phyloP scores from a whole-genome alignment of 1,284 basidiomycete species.

The Tylopilus sp. region DNA sequence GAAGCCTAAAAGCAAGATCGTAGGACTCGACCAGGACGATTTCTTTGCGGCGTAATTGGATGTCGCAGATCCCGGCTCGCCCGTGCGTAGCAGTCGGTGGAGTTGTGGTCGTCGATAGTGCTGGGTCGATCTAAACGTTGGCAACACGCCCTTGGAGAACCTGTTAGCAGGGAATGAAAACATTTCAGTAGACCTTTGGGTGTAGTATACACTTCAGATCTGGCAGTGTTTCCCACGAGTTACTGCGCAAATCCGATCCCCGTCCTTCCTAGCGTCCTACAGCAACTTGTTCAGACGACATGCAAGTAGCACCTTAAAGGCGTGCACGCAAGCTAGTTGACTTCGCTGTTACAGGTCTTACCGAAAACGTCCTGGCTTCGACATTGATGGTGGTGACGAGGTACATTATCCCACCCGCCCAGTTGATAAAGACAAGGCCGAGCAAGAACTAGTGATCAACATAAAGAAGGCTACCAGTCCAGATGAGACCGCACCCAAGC shows the following conservation, averaged over 20 bases:
- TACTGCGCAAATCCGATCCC: constrained; percentile 14
- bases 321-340: constrained; percentile 22
- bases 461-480: constrained; percentile 96
- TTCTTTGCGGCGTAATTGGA: constrained; percentile 50
- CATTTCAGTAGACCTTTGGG: constrained; percentile 8
- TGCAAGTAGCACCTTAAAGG: constrained; percentile 23
- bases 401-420: constrained; percentile 91
- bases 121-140: constrained; percentile 9
- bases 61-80: constrained; percentile 7
- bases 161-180: constrained; percentile 14
- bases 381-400: constrained; percentile 65
- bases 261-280: constrained; percentile 1
- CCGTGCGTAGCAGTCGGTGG: constrained; percentile 18
- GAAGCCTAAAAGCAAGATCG: constrained; percentile 76
- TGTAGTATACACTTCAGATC: background rate
- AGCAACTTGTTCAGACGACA: constrained; percentile 15
- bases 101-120: constrained; percentile 1
- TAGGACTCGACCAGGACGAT: constrained; percentile 62
- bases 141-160: constrained; percentile 5
- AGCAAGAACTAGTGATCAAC: constrained; percentile 85
- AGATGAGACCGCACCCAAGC: constrained; percentile 91
- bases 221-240: constrained; percentile 23
- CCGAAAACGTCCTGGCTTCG: constrained; percentile 49
- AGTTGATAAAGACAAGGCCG: constrained; percentile 95
- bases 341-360: constrained; percentile 21